Evolutionary conservation across 202 grass and related monocot genomes (phyloP), one percentile per base, ranked within the genome.

Genomic region (Brachypodium distachyon): DNA sequence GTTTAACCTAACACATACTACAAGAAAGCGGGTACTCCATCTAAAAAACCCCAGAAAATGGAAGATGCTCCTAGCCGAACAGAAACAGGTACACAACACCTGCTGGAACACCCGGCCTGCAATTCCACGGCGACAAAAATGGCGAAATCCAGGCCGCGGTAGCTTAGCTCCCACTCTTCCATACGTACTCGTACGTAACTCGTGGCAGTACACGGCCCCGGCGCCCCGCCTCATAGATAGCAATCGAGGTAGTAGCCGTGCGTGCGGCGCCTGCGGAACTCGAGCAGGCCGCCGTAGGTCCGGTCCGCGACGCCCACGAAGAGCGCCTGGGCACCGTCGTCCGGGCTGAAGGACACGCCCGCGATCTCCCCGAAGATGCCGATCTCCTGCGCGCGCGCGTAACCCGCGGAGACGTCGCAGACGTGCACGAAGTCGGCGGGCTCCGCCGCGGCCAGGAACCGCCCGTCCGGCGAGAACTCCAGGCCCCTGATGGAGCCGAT

Each of bases 281-380:
- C 95, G 2, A 94, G 53, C 41, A 94, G 48, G 27, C 94, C 82
- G 38, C 95, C 95, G 40, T 97, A 97, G 0, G 86, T 92, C 6
- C 72, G 42, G 58, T 94, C 89, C 0, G 91, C 91, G 71, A 97
- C 43, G 21, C 89, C 56, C 0, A 97, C 84, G 74, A 94, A 97
- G 8, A 94, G 73, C 2, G 80, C 73, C 61, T 92, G 91, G 1
- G 77, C 67, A 22, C 87, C 42, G 26, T 44, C 72, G 46, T 86
- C 95, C 5, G 89, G 80, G 59, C 89, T 92, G 72, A 98, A 94
- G 4, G 87, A 83, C 7, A 91, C 63, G 43, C 91, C 91, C 1
- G 87, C 89, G 32, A 97, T 86, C 82, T 94, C 95, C 14, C 95
- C 95, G 16, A 98, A 94, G 25, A 98, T 21, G 62, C 85, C 91